Evolutionary conservation across 495 filamentous ascomycete genomes (phyloP).

Genomic region (Aspergillus nanangensis): DNA sequence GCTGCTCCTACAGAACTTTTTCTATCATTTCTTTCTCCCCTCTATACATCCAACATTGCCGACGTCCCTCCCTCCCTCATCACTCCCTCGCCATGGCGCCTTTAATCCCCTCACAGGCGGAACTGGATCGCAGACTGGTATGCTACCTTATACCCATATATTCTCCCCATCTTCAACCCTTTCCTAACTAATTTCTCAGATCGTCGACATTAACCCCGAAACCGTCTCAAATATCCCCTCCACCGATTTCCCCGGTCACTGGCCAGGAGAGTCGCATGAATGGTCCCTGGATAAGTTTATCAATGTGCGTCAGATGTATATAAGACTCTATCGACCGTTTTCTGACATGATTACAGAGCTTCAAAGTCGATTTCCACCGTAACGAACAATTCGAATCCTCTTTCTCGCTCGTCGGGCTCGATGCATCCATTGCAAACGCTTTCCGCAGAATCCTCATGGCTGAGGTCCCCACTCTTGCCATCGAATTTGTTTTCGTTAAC

Average conservation of each 20-base stretch:
- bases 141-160: conserved; percentile 2
- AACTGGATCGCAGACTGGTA: conserved; percentile 48
- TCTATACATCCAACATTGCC: no score
- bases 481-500: conserved; percentile 83
- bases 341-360: conserved; percentile 49
- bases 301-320: conserved; percentile 31
- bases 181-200: conserved; percentile 46
- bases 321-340: background rate
- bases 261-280: conserved; percentile 81
- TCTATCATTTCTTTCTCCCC: conserved; percentile 15
- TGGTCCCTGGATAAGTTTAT: conserved; percentile 80
- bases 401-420: conserved; percentile 88
- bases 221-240: conserved; percentile 83
- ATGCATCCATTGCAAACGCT: conserved; percentile 93
- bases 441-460: conserved; percentile 96
- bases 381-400: conserved; percentile 68
- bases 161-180: background rate
- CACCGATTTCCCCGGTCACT: conserved; percentile 87
- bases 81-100: conserved; percentile 39
- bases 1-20: conserved; percentile 36
- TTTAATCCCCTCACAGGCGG: conserved; percentile 42
- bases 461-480: conserved; percentile 89
- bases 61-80: conserved; percentile 7
- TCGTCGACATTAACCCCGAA: conserved; percentile 80
- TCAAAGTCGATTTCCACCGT: conserved; percentile 77